Percentiles rank a stretch among this genome's conserved stretches.
phyloP scores from a whole-genome alignment of 106 monocot genomes.

The Acorus calamus region DNA sequence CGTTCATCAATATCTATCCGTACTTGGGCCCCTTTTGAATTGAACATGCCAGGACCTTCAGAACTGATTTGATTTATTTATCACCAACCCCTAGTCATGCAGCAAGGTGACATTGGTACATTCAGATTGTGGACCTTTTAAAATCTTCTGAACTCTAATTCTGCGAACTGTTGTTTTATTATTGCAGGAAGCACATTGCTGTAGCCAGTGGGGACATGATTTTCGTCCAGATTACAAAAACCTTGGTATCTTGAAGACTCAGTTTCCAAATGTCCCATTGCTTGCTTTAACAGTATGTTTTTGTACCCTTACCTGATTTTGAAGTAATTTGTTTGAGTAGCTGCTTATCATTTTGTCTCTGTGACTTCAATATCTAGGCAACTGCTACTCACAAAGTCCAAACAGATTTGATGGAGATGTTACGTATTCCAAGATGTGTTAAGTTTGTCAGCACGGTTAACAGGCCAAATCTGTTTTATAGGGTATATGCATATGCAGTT shows the following conservation, averaged over 20 bases:
- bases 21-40: too few relatives aligned
- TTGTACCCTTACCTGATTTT: background rate
- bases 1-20: too few relatives aligned
- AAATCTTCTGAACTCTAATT: too few relatives aligned
- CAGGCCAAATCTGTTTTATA: conserved; percentile 90
- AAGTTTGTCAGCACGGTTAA: conserved; percentile 93
- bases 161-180: too few relatives aligned
- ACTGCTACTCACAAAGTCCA: conserved; percentile 95
- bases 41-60: too few relatives aligned
- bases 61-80: too few relatives aligned
- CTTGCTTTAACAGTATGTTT: conserved; percentile 88
- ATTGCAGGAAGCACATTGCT: conserved; percentile 95
- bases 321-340: too few relatives aligned
- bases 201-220: conserved; percentile 99
- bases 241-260: conserved; percentile 94
- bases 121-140: too few relatives aligned
- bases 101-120: too few relatives aligned
- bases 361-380: conserved; percentile 44
- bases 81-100: too few relatives aligned
- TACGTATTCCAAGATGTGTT: conserved; percentile 83
- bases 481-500: conserved; percentile 15
- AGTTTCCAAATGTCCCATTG: conserved; percentile 86
- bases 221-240: conserved; percentile 99
- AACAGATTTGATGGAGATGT: conserved; percentile 90
- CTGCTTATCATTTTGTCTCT: conserved; percentile 1